Conservation (phyloP, 106 monocot species). For the Allium fistulosum region DNA sequence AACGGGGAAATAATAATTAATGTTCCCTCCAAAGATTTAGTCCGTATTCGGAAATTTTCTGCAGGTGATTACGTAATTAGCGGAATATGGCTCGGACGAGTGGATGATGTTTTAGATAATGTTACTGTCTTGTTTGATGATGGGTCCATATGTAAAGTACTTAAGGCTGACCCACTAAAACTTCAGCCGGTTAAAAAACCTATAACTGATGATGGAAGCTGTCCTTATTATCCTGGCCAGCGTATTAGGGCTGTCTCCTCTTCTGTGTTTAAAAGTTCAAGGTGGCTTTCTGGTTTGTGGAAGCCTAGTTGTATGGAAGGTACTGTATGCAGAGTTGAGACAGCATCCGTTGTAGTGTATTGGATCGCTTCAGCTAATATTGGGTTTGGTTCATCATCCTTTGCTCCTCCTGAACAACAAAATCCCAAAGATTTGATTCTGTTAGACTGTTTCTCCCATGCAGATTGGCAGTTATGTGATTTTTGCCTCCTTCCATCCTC, state of each 20-base stretch:
- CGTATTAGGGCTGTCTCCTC: conserved; percentile 74
- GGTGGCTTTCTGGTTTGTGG: conserved; percentile 83
- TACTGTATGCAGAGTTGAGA: conserved; percentile 79
- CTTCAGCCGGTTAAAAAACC: conserved; percentile 59
- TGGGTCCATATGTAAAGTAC: conserved; percentile 90
- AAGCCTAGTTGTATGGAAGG: conserved; percentile 87
- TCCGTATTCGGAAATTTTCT: conserved; percentile 56
- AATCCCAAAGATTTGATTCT: conserved; percentile 77
- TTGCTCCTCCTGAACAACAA: conserved; percentile 69
- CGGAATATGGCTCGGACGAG: conserved; percentile 87
- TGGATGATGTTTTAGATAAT: conserved; percentile 91
- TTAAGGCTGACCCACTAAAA: conserved; percentile 71
- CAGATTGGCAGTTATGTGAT: conserved; percentile 92
- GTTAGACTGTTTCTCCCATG: conserved; percentile 82
- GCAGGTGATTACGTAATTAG: conserved; percentile 81
- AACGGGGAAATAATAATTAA: conserved; percentile 45
- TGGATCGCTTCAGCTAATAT: conserved; percentile 82
- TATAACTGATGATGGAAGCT: conserved; percentile 45
- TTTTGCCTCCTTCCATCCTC: conserved; percentile 63
- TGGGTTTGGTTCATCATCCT: conserved; percentile 34
- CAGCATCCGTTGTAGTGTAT: conserved; percentile 68
- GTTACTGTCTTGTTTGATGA: conserved; percentile 93
- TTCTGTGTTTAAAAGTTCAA: conserved; percentile 75
- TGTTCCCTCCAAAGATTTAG: conserved; percentile 62
- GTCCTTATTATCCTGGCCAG: conserved; percentile 94